Evolutionary conservation across 441 rosid genomes (phyloP), one percentile per base, ranked within the genome.

Genomic region (Gossypium schwendimanii): DNA sequence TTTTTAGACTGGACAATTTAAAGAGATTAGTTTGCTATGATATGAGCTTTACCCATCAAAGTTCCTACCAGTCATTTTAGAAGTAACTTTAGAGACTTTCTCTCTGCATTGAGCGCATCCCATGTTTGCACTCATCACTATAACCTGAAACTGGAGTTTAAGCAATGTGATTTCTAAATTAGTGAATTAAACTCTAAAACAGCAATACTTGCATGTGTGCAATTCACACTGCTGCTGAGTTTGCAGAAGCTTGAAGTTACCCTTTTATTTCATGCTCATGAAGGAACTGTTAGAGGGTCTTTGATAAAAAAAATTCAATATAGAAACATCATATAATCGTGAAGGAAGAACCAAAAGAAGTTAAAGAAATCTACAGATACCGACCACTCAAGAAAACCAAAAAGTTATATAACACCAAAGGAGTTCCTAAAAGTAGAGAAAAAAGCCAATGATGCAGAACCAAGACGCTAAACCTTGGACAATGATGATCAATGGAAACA

Each of bases 41-140:
- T 31, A 31, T 31, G 33, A 31, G 6, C 6, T 31, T 31, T 31
- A 31, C 33, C 39, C 63, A 50, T 53, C 1, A 26, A 17, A 52
- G 5, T 66, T 55, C 84, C 15, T 61, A 89, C 95, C 92, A 1
- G 81, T 66, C 82, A 88, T 80, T 77, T 80, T 88, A 20, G 91
- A 83, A 49, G 82, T 59, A 69, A 87, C 12, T 49, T 44, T 72
- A 8, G 85, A 73, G 73, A 86, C 87, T 73, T 85, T 80, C 73
- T 72, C 74, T 45, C 75, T 85, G 45, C 97, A 89, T 61, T 23
- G 50, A 63, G 60, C 73, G 63, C 95, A 89, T 41, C 89, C 83
- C 80, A 81, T 70, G 80, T 85, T 85, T 76, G 89, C 93, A 11
- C 76, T 73, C 80, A 91, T 76, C 74, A 79, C 92, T 66, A 89